Conservation (phyloP, 1,284 basidiomycete species). For the Phenoliferia sp. region DNA sequence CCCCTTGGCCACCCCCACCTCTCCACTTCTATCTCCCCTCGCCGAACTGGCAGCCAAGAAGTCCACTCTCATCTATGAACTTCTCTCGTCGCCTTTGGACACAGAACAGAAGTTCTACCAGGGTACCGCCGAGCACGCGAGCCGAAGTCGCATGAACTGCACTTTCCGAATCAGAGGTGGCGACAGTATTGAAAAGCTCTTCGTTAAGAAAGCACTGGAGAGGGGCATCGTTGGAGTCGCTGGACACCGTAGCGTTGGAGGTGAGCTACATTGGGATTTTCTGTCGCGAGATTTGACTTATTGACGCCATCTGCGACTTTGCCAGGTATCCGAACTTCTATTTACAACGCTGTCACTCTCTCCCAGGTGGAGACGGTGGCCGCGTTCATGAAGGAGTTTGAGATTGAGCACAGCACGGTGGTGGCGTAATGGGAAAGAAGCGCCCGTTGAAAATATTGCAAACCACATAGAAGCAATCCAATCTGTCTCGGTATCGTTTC, state of each 20-base stretch:
- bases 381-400: conserved; percentile 49
- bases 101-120: conserved; percentile 29
- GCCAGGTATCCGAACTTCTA: conserved; percentile 77
- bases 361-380: conserved; percentile 56
- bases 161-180: conserved; percentile 70
- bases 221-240: conserved; percentile 77
- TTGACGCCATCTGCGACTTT: conserved; percentile 42
- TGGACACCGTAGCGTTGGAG: conserved; percentile 65
- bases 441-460: too few species aligned
- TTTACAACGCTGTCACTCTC: conserved; percentile 92
- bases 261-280: conserved; percentile 47
- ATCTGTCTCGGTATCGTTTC: too few species aligned
- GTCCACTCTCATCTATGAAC: conserved; percentile 66
- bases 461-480: too few species aligned
- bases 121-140: conserved; percentile 29
- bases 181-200: conserved; percentile 56
- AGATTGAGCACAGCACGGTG: neutral
- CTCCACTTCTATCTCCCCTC: conserved; percentile 69
- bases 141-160: conserved; percentile 74
- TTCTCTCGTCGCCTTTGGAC: conserved; percentile 43
- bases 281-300: neutral
- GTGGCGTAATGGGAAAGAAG: too few species aligned
- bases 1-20: conserved; percentile 41
- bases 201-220: conserved; percentile 71
- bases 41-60: conserved; percentile 66